phyloP scores from a whole-genome alignment of 2,329 filamentous ascomycete species.

The Alternaria sp. region DNA sequence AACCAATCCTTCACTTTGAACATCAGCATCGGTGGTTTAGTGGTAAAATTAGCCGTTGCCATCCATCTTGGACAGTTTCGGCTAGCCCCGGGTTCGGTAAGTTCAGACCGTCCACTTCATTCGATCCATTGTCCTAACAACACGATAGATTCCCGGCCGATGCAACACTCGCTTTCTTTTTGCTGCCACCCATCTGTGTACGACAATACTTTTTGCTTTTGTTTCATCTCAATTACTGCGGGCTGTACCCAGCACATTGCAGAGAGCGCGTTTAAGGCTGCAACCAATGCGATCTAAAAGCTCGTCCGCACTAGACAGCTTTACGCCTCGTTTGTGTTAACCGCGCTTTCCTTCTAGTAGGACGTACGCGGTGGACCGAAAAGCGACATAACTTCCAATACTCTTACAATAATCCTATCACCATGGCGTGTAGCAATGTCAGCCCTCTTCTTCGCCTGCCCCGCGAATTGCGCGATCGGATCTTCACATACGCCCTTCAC shows the following conservation, averaged over 20 bases:
- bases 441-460: background rate
- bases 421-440: background rate
- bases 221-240: background rate
- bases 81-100: slow-evolving; percentile 17
- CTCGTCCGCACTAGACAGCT: background rate
- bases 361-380: background rate
- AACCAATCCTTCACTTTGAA: background rate
- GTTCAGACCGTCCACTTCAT: background rate
- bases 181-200: background rate
- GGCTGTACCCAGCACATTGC: background rate
- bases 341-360: background rate
- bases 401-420: background rate
- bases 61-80: slow-evolving; percentile 7
- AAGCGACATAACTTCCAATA: background rate
- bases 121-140: background rate
- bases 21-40: slow-evolving; percentile 18
- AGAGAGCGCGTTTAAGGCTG: background rate
- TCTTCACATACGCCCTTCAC: background rate
- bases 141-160: background rate
- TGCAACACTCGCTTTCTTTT: background rate
- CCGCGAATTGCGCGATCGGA: background rate
- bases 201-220: background rate
- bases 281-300: background rate
- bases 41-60: slow-evolving; percentile 23
- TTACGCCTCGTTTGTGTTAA: background rate